Evolutionary conservation across 805 yeast species (phyloP).

Genomic region (Metschnikowia kunwiensis): DNA sequence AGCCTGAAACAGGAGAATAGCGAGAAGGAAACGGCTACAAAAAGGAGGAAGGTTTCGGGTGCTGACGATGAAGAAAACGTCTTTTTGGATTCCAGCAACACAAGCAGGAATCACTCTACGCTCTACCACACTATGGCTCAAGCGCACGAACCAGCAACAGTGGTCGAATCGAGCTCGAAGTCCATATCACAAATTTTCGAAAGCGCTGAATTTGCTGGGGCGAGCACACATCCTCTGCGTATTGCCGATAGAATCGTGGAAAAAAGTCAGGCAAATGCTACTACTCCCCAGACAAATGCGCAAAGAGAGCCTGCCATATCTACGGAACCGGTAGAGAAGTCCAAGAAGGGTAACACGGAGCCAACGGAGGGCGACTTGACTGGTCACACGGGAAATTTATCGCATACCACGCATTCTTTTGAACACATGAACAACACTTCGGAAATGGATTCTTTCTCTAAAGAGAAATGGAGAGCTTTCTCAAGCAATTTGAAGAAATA

Average conservation of each 20-base stretch:
- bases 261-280: too few species aligned
- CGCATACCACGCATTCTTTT: not conserved
- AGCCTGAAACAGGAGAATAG: not conserved
- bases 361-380: too few species aligned
- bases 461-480: slow-evolving; percentile 11
- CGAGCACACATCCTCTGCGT: too few species aligned
- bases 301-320: too few species aligned
- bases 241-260: too few species aligned
- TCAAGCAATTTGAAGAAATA: slow-evolving; percentile 7
- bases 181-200: slow-evolving; percentile 35
- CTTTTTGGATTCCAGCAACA: slow-evolving; percentile 27
- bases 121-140: slow-evolving; percentile 29
- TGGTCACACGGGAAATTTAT: not conserved
- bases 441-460: slow-evolving; percentile 14
- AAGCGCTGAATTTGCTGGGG: too few species aligned
- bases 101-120: slow-evolving; percentile 23
- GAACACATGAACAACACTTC: slow-evolving; percentile 10
- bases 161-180: slow-evolving; percentile 16
- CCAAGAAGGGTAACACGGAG: too few species aligned
- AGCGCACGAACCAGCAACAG: slow-evolving; percentile 11
- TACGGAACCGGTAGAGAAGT: too few species aligned
- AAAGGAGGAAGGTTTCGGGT: slow-evolving; percentile 1
- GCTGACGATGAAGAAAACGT: slow-evolving; percentile 29
- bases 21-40: not conserved
- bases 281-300: too few species aligned